Evolutionary conservation across 148 eudicot genomes (phyloP), one percentile per base, ranked within the genome.

Genomic region (Rhododendron molle): DNA sequence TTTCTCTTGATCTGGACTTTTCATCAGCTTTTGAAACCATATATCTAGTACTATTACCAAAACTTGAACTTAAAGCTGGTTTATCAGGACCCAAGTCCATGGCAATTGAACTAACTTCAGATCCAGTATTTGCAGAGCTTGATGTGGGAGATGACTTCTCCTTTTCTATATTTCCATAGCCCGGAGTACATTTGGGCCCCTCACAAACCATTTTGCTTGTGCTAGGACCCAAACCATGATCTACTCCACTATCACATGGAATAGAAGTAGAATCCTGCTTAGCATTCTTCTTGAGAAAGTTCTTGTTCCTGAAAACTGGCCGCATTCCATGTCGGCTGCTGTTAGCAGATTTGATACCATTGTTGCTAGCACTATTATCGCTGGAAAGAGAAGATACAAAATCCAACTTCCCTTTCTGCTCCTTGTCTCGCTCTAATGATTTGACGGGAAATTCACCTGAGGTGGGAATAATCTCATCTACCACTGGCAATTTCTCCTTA

Each of bases 1-100:
- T 92, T 84, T 92, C 98, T 78, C 88, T 88, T n/a, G 89, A 85
- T 81, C 87, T 86, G 65, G 93, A 91, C 78, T 60, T 89, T 72
- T 84, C 90, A 87, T 90, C 92, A 83, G 81, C 82, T 86, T 89
- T 88, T 50, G 81, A 83, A 73, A 86, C 69, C 43, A 65, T 44
- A 80, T 40, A 46, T 84, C 69, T 80, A 23, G 82, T 74, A 84
- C 74, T 87, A 80, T 44, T 88, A 78, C 65, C 50, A 47, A 40
- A 56, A 69, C 69, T 77, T 21, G 88, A 49, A 80, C 10, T 49
- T 56, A 21, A 21, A 77, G 81, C 80, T 34, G 52, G 46, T 87
- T 85, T 85, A 79, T 60, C 84, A 50, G 84, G 85, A 82, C 87
- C 78, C 44, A 89, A 82, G 79, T 88, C 90, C n/a, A 76, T 40